Conservation (phyloP, 768 basidiomycete species). For the Mrakia blollopis region DNA sequence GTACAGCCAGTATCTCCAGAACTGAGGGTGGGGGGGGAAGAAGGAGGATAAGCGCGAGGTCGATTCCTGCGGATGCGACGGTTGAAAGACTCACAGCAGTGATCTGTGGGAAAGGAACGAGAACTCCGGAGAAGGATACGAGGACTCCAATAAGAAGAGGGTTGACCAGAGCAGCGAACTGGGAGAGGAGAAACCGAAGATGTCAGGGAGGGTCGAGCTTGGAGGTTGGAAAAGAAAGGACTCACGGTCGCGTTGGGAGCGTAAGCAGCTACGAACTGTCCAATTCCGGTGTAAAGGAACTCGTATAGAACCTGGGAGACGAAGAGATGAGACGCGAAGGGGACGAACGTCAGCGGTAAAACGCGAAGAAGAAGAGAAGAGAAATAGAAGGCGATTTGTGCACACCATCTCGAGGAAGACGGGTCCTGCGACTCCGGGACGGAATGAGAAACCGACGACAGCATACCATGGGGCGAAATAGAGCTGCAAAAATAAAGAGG, state of each 20-base stretch:
- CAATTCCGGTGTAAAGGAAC: slow-evolving; percentile 43
- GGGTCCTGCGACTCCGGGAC: slow-evolving; percentile 38
- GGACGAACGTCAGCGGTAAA: too few relatives aligned
- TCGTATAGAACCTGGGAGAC: slow-evolving; percentile 34
- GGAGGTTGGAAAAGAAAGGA: not conserved
- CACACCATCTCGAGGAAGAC: slow-evolving; percentile 41
- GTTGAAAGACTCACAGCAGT: not conserved
- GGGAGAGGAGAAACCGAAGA: not conserved
- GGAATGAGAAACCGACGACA: slow-evolving; percentile 40
- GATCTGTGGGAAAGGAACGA: slow-evolving; percentile 29
- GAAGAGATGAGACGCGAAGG: too few relatives aligned
- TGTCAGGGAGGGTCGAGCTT: not conserved
- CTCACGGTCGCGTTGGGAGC: slow-evolving; percentile 38
- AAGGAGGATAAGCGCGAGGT: not conserved
- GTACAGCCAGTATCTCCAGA: slow-evolving; percentile 36
- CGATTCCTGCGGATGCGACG: not conserved
- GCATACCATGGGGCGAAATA: slow-evolving; percentile 34
- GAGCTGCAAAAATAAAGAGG: too few relatives aligned
- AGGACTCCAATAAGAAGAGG: slow-evolving; percentile 38
- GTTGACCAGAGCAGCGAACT: slow-evolving; percentile 34
- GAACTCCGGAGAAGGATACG: slow-evolving; percentile 28
- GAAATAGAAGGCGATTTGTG: not conserved
- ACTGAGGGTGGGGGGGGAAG: not conserved
- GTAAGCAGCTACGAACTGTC: slow-evolving; percentile 40
- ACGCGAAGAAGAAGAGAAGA: not conserved